These are phyloP conservation scores for Ascochyta clinopodiicola DNA, from an alignment of 2,329 filamentous ascomycete genomes.

Conservation along the genomic window DNA sequence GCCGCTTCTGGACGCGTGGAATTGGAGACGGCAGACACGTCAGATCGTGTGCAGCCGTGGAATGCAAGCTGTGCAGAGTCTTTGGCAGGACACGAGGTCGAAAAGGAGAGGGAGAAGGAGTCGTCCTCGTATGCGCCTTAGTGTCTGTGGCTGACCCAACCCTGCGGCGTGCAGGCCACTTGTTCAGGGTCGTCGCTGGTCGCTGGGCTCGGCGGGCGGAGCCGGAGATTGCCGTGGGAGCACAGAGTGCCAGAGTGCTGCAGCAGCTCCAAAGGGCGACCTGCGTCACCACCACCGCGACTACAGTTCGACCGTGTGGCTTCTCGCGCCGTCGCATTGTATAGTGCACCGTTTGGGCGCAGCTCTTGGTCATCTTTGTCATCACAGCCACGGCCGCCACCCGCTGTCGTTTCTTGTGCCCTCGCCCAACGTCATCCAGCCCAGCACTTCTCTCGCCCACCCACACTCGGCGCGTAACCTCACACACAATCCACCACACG, in stretches of 20 bases:
- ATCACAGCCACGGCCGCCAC: slow-evolving; percentile 5
- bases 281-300: neutral
- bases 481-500: slow-evolving; percentile 9
- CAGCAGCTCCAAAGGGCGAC: too few species aligned
- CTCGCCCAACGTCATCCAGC: slow-evolving; percentile 31
- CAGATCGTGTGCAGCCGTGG: slow-evolving; percentile 4
- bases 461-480: slow-evolving; percentile 1
- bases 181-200: neutral
- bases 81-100: slow-evolving; percentile 8
- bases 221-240: slow-evolving; percentile 16
- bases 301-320: slow-evolving; percentile 1
- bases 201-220: neutral
- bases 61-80: slow-evolving; percentile 2
- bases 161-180: neutral
- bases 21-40: slow-evolving; percentile 8
- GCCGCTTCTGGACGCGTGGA: neutral
- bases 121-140: slow-evolving; percentile 16
- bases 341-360: neutral
- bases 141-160: slow-evolving; percentile 22
- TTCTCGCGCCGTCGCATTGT: slow-evolving; percentile 2
- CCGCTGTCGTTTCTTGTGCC: slow-evolving; percentile 12
- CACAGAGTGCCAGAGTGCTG: neutral
- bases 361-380: neutral
- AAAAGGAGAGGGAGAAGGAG: slow-evolving; percentile 23
- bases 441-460: slow-evolving; percentile 4